Conservation (phyloP, 306 rosid genomes). For the Corylus avellana region DNA sequence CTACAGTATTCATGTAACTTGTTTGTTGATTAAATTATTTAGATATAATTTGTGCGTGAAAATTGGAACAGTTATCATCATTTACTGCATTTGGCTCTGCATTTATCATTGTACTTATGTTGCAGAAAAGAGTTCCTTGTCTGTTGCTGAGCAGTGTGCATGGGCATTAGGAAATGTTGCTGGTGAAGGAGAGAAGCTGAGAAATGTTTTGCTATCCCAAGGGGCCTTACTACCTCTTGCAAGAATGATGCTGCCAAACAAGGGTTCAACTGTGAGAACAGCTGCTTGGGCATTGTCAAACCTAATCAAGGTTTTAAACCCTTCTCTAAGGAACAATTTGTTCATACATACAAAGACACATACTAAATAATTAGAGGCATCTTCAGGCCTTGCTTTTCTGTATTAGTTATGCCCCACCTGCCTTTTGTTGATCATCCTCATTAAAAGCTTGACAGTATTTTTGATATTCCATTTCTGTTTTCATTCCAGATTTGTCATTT, state of each 20-base stretch:
- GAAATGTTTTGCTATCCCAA: constrained; percentile 78
- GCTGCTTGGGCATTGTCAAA: constrained; percentile 99
- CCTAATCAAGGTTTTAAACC: constrained; percentile 79
- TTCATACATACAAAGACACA: neutral
- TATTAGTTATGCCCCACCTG: neutral
- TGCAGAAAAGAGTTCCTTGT: constrained; percentile 82
- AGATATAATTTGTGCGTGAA: constrained; percentile 9
- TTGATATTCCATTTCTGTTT: constrained; percentile 20
- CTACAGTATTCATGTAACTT: too few species aligned
- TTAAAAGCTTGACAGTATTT: neutral
- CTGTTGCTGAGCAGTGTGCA: constrained; percentile 95
- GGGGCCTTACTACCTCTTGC: constrained; percentile 92
- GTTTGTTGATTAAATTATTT: neutral
- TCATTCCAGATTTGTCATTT: constrained; percentile 5
- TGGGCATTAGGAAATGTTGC: constrained; percentile 98
- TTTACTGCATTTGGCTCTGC: constrained; percentile 26
- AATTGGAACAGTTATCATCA: constrained; percentile 24
- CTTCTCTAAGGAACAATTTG: neutral
- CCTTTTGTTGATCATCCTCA: neutral
- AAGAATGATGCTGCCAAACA: constrained; percentile 83
- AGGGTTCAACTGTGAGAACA: constrained; percentile 86
- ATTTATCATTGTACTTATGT: constrained; percentile 25
- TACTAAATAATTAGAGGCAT: neutral
- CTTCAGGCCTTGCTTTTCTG: neutral
- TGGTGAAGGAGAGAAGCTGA: constrained; percentile 92